Base-by-base conservation (phyloP, 2,329 filamentous ascomycete species). In the Pyrenochaeta sp. region DNA sequence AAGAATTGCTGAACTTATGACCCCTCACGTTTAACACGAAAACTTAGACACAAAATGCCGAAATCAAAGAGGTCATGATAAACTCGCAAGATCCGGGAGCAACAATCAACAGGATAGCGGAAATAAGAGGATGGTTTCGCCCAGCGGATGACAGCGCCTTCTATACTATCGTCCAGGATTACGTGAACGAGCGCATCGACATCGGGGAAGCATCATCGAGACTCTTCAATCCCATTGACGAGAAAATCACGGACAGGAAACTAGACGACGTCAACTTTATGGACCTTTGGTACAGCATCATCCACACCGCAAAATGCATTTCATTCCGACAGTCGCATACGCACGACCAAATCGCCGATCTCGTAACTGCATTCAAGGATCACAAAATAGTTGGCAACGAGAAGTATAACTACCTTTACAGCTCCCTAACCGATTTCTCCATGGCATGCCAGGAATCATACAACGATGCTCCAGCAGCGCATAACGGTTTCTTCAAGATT, bases 51-150 rank as follows among this genome's bases (percentile, higher is more conserved):
- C 62, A 70, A 61, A 63, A 64, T 47, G 27, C 56, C 22, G 56
- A 65, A 40, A 66, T 72, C 44, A 37, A 59, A 8, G 52, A 69
- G 7, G 58, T 65, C 32, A 39, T 72, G 7, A 56, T 68, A 4
- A 64, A 59, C 32, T 58, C 57, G 1, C 42, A 58, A 28, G 46
- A 62, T 24, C 61, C 68, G 44, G 52, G 36, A 22, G 44, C 54
- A 6, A 61, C 71, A 51, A 73, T 77, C 46, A 74, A 77, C 34
- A 54, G 63, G 37, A 70, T 78, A 25, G 71, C 71, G 15, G 56
- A 64, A 43, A 64, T 72, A 5, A 68, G 72, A 42, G 64, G 68
- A 39, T 76, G 73, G 70, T 73, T 72, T 43, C 52, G 64, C 2
- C 71, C 73, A 34, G 45, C 68, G 8, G 59, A 70, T 19, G 43